phyloP scores from a whole-genome alignment of 2,329 filamentous ascomycete species.

The Beauveria rudraprayagi region DNA sequence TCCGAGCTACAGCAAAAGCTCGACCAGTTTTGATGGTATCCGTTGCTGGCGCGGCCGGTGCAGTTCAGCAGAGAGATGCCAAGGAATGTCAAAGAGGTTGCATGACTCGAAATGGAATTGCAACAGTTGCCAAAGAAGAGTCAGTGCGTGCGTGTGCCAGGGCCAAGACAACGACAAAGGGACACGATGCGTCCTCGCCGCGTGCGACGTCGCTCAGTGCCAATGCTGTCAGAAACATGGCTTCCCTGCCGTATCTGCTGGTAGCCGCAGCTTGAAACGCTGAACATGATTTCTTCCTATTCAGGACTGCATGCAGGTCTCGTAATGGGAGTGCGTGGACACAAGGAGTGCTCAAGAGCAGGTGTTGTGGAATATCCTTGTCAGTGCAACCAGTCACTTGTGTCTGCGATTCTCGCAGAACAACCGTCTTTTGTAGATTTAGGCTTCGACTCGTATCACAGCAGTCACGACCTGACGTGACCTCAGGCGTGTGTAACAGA shows the following conservation, averaged over 20 bases:
- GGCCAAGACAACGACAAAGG: neutral
- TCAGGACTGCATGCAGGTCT: neutral
- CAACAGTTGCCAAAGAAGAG: neutral
- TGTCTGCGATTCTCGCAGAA: neutral
- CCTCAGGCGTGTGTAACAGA: neutral
- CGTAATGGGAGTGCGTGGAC: neutral
- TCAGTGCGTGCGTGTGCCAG: neutral
- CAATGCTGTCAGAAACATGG: neutral
- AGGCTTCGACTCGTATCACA: neutral
- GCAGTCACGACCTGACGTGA: neutral
- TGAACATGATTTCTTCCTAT: neutral
- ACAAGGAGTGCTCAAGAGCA: neutral
- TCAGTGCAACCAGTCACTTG: neutral
- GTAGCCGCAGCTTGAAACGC: neutral
- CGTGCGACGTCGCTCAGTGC: neutral
- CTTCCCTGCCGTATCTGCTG: neutral
- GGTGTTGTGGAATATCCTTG: neutral
- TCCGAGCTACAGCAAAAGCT: neutral
- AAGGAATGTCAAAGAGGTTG: neutral
- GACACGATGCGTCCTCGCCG: neutral
- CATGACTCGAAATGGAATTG: neutral
- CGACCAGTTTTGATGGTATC: neutral
- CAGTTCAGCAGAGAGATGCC: neutral
- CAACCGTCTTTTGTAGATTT: neutral
- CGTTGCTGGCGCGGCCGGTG: neutral